A percentile compares a stretch with the other conserved stretches of the same genome.
phyloP scores from a whole-genome alignment of 768 basidiomycete species.

The Russula emetica region DNA sequence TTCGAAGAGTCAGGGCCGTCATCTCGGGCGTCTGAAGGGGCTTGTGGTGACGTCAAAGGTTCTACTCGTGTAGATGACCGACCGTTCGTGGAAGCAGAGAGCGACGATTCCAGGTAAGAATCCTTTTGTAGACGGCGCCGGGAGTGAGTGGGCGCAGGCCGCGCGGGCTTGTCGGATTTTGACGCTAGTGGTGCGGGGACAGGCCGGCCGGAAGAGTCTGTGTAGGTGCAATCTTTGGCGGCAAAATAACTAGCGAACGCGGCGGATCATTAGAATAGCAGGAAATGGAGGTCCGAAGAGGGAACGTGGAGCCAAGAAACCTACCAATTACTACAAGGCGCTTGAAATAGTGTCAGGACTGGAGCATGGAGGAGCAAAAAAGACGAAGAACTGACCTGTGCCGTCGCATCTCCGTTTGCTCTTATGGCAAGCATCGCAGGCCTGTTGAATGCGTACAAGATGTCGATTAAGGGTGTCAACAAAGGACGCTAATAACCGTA shows the following conservation, averaged over 20 bases:
- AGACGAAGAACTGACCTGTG: slow-evolving; percentile 48
- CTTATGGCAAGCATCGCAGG: slow-evolving; percentile 83
- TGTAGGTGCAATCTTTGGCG: slow-evolving; percentile 76
- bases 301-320: slow-evolving; percentile 17
- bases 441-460: slow-evolving; percentile 33
- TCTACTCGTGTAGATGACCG: slow-evolving; percentile 8
- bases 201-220: slow-evolving; percentile 71
- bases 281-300: slow-evolving; percentile 2
- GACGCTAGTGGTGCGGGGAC: slow-evolving; percentile 57
- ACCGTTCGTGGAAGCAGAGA: slow-evolving; percentile 8
- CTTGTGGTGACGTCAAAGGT: slow-evolving; percentile 25
- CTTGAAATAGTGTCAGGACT: slow-evolving; percentile 36
- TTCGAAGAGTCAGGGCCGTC: slow-evolving; percentile 19
- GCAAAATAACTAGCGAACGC: slow-evolving; percentile 59
- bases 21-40: slow-evolving; percentile 32
- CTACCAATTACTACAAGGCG: slow-evolving; percentile 80
- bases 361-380: slow-evolving; percentile 9
- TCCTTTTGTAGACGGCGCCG: slow-evolving; percentile 19
- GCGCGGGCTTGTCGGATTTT: slow-evolving; percentile 24
- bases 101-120: slow-evolving; percentile 13
- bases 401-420: slow-evolving; percentile 83
- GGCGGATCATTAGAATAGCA: slow-evolving; percentile 24
- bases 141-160: slow-evolving; percentile 13
- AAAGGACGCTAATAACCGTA: background rate
- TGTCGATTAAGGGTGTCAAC: background rate